Percentiles rank a stretch among this genome's conserved stretches.
Conservation (phyloP, 495 filamentous ascomycete species). For the Neurospora sp. region DNA sequence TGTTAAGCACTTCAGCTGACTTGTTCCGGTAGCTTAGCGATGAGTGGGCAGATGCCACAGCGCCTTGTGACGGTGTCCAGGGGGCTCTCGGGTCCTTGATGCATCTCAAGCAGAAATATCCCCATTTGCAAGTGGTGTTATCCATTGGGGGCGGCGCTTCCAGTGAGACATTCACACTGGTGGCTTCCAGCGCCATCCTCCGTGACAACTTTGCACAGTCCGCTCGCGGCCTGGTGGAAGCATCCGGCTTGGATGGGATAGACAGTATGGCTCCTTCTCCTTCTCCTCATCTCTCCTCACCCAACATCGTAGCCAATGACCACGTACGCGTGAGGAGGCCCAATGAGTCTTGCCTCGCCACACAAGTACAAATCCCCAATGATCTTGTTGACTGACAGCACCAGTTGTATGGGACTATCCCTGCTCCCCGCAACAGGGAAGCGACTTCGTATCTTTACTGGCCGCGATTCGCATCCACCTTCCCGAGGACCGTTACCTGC, state of each 20-base stretch:
- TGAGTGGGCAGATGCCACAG: conserved; percentile 74
- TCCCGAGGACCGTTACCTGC: conserved; percentile 61
- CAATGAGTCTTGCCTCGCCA: conserved; percentile 3
- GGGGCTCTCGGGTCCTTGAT: conserved; percentile 72
- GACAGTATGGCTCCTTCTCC: conserved; percentile 51
- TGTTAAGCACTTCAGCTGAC: conserved; percentile 7
- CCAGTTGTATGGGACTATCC: conserved; percentile 92
- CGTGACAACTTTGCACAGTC: conserved; percentile 64
- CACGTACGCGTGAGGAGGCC: conserved; percentile 2
- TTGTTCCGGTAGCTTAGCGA: conserved; percentile 59
- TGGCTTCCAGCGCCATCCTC: conserved; percentile 50
- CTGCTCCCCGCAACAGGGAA: conserved; percentile 54
- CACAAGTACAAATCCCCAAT: neutral
- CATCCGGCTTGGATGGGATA: conserved; percentile 73
- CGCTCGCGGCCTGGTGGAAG: conserved; percentile 60
- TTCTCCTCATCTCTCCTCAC: conserved; percentile 1
- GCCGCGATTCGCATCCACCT: conserved; percentile 57
- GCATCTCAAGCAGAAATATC: conserved; percentile 62
- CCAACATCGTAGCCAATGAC: neutral
- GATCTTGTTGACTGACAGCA: conserved; percentile 6
- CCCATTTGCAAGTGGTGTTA: conserved; percentile 67
- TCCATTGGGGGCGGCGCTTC: conserved; percentile 81
- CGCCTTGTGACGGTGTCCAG: conserved; percentile 64
- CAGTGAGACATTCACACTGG: conserved; percentile 66
- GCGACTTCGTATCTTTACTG: conserved; percentile 63